Evolutionary conservation across 495 filamentous ascomycete species (phyloP).

Genomic region (Cairneyella variabilis): DNA sequence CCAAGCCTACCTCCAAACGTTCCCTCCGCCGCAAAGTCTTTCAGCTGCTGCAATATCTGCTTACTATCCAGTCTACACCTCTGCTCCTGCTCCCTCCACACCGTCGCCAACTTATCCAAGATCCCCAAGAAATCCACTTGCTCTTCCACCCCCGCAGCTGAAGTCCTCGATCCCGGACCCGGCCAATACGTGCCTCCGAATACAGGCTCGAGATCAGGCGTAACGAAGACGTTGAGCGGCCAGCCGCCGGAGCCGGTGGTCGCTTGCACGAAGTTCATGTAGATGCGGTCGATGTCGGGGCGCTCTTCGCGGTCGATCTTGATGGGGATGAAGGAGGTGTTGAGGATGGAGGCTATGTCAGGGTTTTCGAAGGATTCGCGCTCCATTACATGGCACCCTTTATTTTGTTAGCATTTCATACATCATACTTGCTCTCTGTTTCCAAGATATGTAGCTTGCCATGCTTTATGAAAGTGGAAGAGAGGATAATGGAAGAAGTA

Average conservation of each 20-base stretch:
- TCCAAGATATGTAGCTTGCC: too few species aligned
- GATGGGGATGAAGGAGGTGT: conserved; percentile 85
- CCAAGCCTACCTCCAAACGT: conserved; percentile 54
- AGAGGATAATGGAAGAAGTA: too few species aligned
- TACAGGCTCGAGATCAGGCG: conserved; percentile 86
- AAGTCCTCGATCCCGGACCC: conserved; percentile 69
- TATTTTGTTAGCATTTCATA: too few species aligned
- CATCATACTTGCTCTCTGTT: too few species aligned
- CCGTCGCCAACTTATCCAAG: conserved; percentile 70
- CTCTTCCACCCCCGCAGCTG: conserved; percentile 42
- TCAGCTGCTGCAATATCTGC: conserved; percentile 74
- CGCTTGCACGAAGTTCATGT: conserved; percentile 97
- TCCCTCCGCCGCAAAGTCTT: conserved; percentile 84
- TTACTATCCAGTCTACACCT: conserved; percentile 77
- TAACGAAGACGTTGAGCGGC: conserved; percentile 96
- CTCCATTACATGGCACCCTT: conserved; percentile 92
- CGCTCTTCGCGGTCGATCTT: conserved; percentile 93
- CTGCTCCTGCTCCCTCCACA: conserved; percentile 82
- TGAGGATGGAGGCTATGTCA: conserved; percentile 77
- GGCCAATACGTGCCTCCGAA: conserved; percentile 98
- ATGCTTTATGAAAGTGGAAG: too few species aligned
- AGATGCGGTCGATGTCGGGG: conserved; percentile 92
- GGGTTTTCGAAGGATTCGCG: conserved; percentile 86
- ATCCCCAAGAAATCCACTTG: conserved; percentile 75
- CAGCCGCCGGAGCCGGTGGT: conserved; percentile 90